phyloP scores from a whole-genome alignment of 768 basidiomycete species.

The Obba rivulosa region DNA sequence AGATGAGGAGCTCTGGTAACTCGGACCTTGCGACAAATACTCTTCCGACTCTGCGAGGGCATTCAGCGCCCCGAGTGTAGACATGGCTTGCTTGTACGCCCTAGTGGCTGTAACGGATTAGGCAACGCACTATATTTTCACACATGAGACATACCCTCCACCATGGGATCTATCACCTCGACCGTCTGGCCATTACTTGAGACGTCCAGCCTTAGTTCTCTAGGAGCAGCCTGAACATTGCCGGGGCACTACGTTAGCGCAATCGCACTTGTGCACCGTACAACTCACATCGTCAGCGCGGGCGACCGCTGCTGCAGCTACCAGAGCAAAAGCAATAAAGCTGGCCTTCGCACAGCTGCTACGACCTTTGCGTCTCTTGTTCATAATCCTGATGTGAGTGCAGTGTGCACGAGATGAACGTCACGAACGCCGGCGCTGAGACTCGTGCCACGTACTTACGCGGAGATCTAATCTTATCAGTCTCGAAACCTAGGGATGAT shows the following conservation, averaged over 20 bases:
- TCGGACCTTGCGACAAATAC: slow-evolving; percentile 38
- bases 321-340: slow-evolving; percentile 25
- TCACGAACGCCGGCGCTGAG: too few relatives aligned
- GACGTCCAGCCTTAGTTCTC: background rate
- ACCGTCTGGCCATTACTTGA: slow-evolving; percentile 1
- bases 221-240: background rate
- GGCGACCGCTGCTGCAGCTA: slow-evolving; percentile 22
- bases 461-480: too few relatives aligned
- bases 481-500: too few relatives aligned
- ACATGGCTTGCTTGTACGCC: slow-evolving; percentile 72
- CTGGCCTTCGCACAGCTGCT: too few relatives aligned
- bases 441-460: too few relatives aligned
- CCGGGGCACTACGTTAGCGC: slow-evolving; percentile 4
- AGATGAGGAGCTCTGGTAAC: slow-evolving; percentile 58
- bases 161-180: slow-evolving; percentile 13
- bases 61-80: slow-evolving; percentile 62
- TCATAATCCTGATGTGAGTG: too few relatives aligned
- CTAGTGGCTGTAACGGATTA: slow-evolving; percentile 45
- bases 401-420: too few relatives aligned
- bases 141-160: slow-evolving; percentile 15
- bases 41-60: slow-evolving; percentile 55
- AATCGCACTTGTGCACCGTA: slow-evolving; percentile 5
- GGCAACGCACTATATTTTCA: background rate
- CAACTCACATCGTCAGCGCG: slow-evolving; percentile 10
- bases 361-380: too few relatives aligned